A percentile compares a stretch with the other conserved stretches of the same genome.
phyloP scores from a whole-genome alignment of 176 grass and related monocot genomes.

The Melocanna baccifera region DNA sequence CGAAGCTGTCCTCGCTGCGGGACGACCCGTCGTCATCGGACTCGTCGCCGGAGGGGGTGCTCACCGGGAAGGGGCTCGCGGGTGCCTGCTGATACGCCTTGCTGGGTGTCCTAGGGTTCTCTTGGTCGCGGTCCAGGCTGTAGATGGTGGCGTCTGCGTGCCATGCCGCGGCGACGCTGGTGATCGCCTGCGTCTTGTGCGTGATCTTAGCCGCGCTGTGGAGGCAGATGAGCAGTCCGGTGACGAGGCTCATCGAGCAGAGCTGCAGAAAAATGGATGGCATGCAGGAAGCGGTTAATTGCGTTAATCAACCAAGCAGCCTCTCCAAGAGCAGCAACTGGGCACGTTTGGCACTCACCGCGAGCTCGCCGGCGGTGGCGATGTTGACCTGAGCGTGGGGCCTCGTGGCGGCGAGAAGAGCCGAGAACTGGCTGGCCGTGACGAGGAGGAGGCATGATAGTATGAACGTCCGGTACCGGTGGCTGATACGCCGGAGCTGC shows the following conservation, averaged over 20 bases:
- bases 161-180: constrained; percentile 78
- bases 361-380: constrained; percentile 67
- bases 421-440: constrained; percentile 71
- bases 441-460: constrained; percentile 57
- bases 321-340: neutral
- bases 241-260: constrained; percentile 69
- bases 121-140: constrained; percentile 37
- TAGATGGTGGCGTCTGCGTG: constrained; percentile 78
- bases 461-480: constrained; percentile 74
- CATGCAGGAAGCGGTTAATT: neutral
- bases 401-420: constrained; percentile 62
- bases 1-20: constrained; percentile 48
- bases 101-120: constrained; percentile 44
- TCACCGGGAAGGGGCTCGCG: neutral
- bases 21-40: constrained; percentile 17
- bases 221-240: constrained; percentile 72
- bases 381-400: constrained; percentile 61
- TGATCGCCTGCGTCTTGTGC: constrained; percentile 88
- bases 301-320: neutral
- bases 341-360: constrained; percentile 31
- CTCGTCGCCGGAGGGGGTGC: constrained; percentile 1
- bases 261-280: constrained; percentile 35
- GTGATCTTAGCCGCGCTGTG: constrained; percentile 92
- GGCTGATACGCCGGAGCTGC: constrained; percentile 74
- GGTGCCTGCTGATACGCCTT: constrained; percentile 24